These are phyloP conservation scores for Russula lepida DNA, from an alignment of 768 basidiomycete genomes.

Conservation along the genomic window DNA sequence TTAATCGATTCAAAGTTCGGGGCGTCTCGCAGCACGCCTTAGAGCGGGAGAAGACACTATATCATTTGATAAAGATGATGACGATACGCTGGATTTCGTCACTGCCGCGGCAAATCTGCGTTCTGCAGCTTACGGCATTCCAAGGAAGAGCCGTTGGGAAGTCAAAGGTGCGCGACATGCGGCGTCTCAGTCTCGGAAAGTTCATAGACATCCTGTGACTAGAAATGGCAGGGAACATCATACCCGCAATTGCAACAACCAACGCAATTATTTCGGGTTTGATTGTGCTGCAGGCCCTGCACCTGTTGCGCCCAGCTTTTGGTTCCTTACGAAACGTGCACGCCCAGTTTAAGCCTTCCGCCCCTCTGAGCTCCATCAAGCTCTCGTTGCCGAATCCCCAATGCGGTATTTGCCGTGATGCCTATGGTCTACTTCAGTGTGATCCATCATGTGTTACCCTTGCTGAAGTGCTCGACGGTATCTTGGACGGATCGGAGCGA, in stretches of 20 bases:
- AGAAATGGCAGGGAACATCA: conserved; percentile 99
- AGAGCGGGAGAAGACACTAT: conserved; percentile 60
- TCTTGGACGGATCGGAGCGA: conserved; percentile 49
- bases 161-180: conserved; percentile 65
- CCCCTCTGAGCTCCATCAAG: conserved; percentile 65
- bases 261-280: conserved; percentile 95
- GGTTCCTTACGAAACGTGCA: conserved; percentile 64
- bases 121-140: conserved; percentile 83
- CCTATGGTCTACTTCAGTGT: conserved; percentile 66
- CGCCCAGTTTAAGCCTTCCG: conserved; percentile 65
- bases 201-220: conserved; percentile 1
- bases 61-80: conserved; percentile 95
- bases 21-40: conserved; percentile 63
- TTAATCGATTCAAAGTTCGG: conserved; percentile 46
- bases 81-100: conserved; percentile 94
- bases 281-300: conserved; percentile 87
- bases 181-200: not conserved
- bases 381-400: conserved; percentile 61
- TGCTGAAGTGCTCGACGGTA: conserved; percentile 58
- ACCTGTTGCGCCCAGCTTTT: conserved; percentile 64
- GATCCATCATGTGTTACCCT: conserved; percentile 64
- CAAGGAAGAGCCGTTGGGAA: conserved; percentile 87
- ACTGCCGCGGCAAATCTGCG: conserved; percentile 91
- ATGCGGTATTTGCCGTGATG: conserved; percentile 84
- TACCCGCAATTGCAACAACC: conserved; percentile 97